Conservation (phyloP, 192 early-diverging fungal species). For the Backusella mclennaniae region DNA sequence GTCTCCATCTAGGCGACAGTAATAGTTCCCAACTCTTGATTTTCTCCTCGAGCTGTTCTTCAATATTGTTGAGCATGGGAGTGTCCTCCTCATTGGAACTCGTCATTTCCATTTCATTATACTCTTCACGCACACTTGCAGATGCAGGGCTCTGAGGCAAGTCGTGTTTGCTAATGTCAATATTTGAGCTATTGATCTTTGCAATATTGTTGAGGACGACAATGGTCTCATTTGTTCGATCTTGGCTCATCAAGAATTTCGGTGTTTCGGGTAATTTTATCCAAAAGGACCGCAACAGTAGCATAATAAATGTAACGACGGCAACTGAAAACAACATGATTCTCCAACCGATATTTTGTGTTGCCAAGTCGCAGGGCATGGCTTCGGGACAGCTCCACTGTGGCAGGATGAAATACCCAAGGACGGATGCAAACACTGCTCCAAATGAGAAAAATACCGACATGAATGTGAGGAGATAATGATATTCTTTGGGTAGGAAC, state of each 20-base stretch:
- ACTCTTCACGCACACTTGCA: conserved; percentile 13
- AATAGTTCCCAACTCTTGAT: conserved; percentile 19
- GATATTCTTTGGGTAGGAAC: conserved; percentile 76
- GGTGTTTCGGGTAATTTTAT: conserved; percentile 78
- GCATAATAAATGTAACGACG: conserved; percentile 65
- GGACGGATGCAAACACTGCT: conserved; percentile 64
- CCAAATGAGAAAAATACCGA: conserved; percentile 86
- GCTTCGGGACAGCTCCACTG: conserved; percentile 61
- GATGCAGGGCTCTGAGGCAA: conserved; percentile 2
- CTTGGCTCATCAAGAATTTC: conserved; percentile 70
- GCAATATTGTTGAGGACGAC: conserved; percentile 66
- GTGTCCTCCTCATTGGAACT: not conserved
- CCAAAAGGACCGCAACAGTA: conserved; percentile 62
- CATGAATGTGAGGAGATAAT: conserved; percentile 79
- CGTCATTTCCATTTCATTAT: conserved; percentile 12
- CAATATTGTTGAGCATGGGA: not conserved
- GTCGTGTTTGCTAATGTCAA: conserved; percentile 21
- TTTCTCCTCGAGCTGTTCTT: not conserved
- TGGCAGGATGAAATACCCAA: conserved; percentile 68
- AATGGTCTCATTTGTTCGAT: conserved; percentile 62
- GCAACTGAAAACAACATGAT: conserved; percentile 65
- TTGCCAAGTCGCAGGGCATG: conserved; percentile 48
- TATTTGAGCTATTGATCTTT: conserved; percentile 53
- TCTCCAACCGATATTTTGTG: conserved; percentile 79
- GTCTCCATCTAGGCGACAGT: conserved; percentile 49